Percentiles rank a stretch among this genome's conserved stretches.
Evolutionary conservation across 2,329 filamentous ascomycete species (phyloP).

Genomic region (Exophiala bonariae): DNA sequence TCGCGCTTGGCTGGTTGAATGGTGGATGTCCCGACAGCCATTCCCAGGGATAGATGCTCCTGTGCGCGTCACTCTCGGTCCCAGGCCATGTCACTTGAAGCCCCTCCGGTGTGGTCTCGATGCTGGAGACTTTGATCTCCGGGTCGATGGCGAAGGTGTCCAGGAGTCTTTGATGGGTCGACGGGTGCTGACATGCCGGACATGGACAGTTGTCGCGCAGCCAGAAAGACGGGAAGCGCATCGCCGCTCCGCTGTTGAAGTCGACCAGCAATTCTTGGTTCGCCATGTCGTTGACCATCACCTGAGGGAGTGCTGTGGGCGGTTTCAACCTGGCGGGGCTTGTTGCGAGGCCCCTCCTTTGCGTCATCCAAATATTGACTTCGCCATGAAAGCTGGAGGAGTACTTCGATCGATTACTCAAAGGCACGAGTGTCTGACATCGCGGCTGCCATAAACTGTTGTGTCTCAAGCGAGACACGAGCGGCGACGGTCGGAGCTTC

Average conservation of each 20-base stretch:
- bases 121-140: constrained; percentile 9
- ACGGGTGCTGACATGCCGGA: constrained; percentile 63
- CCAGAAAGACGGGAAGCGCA: constrained; percentile 29
- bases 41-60: constrained; percentile 65
- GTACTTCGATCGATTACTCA: too few species aligned
- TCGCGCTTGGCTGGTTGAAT: constrained; percentile 30
- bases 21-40: constrained; percentile 57
- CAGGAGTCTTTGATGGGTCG: constrained; percentile 68
- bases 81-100: constrained; percentile 22
- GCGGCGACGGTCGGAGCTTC: too few species aligned
- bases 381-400: too few species aligned
- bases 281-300: constrained; percentile 28
- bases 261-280: constrained; percentile 29
- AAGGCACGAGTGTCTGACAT: too few species aligned
- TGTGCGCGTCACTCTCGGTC: constrained; percentile 50
- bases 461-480: too few species aligned
- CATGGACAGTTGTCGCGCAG: constrained; percentile 73
- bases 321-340: too few species aligned
- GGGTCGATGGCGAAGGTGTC: constrained; percentile 64
- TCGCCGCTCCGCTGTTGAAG: constrained; percentile 21
- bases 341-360: too few species aligned
- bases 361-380: too few species aligned
- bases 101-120: constrained; percentile 10
- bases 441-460: too few species aligned
- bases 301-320: constrained; percentile 4